Conservation (phyloP, 345 rosid genomes). For the Firmiana major region DNA sequence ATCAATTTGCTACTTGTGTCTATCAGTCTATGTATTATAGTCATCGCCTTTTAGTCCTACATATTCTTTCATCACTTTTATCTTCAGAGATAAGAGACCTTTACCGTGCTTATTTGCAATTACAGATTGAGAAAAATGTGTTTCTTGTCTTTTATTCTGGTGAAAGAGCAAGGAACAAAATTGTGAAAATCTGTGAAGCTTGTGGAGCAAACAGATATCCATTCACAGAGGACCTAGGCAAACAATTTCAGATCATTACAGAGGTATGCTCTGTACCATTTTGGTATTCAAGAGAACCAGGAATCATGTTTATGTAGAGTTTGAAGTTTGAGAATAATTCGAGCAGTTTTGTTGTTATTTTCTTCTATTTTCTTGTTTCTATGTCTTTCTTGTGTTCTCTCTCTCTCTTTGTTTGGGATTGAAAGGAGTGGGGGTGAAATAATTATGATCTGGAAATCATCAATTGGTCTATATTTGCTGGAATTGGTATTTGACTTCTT, state of each 20-base stretch:
- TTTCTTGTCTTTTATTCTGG: slow-evolving; percentile 62
- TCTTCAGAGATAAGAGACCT: not conserved
- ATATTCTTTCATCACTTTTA: not conserved
- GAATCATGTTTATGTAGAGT: not conserved
- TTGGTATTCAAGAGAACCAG: not conserved
- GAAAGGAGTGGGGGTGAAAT: too few species aligned
- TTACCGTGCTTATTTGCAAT: slow-evolving; percentile 8
- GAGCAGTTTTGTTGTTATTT: not conserved
- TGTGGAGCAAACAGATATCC: slow-evolving; percentile 68
- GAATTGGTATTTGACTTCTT: not conserved
- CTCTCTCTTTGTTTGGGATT: not conserved
- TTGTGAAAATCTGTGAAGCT: slow-evolving; percentile 63
- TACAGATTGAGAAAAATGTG: slow-evolving; percentile 64
- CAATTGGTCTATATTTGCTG: not conserved
- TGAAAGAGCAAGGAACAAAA: slow-evolving; percentile 54
- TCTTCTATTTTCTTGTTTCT: not conserved
- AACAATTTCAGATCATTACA: slow-evolving; percentile 46
- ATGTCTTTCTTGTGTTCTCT: not conserved
- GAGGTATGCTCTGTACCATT: slow-evolving; percentile 30
- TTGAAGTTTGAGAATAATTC: slow-evolving; percentile 3
- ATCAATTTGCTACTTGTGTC: not conserved
- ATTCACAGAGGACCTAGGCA: slow-evolving; percentile 50
- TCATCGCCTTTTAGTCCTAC: slow-evolving; percentile 7
- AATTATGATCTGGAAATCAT: not conserved
- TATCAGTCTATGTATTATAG: not conserved